Conservation (phyloP, 2,329 filamentous ascomycete species). For the Lachnellula cervina region DNA sequence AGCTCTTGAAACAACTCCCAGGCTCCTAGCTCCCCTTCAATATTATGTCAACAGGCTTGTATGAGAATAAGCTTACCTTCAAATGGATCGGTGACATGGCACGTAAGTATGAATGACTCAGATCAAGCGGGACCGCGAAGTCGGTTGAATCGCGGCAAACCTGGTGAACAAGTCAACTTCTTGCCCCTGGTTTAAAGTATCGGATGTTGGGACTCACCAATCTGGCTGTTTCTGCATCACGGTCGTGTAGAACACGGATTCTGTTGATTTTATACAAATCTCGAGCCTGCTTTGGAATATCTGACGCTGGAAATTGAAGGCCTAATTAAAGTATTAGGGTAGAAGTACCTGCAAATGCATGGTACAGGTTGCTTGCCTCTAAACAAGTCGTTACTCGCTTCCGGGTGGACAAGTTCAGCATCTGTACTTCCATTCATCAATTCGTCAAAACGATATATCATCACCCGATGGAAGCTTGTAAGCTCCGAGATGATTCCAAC, state of each 20-base stretch:
- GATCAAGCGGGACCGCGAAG: slow-evolving; percentile 67
- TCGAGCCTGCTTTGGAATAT: slow-evolving; percentile 77
- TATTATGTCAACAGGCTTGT: too few relatives aligned
- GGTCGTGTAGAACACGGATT: slow-evolving; percentile 78
- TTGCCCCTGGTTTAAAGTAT: not conserved
- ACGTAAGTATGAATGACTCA: slow-evolving; percentile 77
- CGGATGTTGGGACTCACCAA: slow-evolving; percentile 36
- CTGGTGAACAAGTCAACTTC: not conserved
- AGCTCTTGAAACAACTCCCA: too few relatives aligned
- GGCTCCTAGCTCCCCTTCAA: too few relatives aligned
- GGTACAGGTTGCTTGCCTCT: slow-evolving; percentile 8
- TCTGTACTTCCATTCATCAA: slow-evolving; percentile 26
- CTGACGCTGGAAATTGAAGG: slow-evolving; percentile 71
- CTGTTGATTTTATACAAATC: slow-evolving; percentile 86
- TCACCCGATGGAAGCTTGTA: slow-evolving; percentile 25
- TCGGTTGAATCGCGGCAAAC: slow-evolving; percentile 73
- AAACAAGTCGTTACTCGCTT: slow-evolving; percentile 23
- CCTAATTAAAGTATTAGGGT: slow-evolving; percentile 11
- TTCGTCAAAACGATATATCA: slow-evolving; percentile 25
- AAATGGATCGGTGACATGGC: slow-evolving; percentile 86
- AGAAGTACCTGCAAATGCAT: not conserved
- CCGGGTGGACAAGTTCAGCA: slow-evolving; percentile 21
- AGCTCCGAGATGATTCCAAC: slow-evolving; percentile 24
- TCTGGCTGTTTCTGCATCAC: slow-evolving; percentile 71
- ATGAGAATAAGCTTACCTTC: slow-evolving; percentile 31